These are phyloP conservation scores for Suillus americanus DNA, from an alignment of 768 basidiomycete genomes.

Conservation along the genomic window DNA sequence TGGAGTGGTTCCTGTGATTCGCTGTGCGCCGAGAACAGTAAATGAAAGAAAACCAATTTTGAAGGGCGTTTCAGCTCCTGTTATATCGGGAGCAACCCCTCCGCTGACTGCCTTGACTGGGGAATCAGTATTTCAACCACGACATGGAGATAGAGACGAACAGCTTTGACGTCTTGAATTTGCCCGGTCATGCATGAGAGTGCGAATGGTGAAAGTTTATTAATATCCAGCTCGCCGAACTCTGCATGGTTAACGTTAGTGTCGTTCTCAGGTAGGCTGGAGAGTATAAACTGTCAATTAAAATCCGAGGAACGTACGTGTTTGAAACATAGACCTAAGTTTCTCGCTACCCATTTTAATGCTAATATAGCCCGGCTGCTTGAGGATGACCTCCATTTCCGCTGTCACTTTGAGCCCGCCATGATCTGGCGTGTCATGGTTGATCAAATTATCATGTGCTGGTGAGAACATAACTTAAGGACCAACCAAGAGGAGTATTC, in stretches of 20 bases:
- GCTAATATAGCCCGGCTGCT: conserved; percentile 25
- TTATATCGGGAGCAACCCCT: conserved; percentile 37
- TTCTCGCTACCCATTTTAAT: conserved; percentile 23
- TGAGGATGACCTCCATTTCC: conserved; percentile 28
- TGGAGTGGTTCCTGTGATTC: conserved; percentile 20
- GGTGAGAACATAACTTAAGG: background rate
- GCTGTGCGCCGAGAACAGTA: conserved; percentile 41
- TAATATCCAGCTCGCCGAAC: conserved; percentile 17
- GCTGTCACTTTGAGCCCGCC: conserved; percentile 26
- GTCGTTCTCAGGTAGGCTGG: background rate
- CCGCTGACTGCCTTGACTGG: conserved; percentile 20
- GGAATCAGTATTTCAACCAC: background rate
- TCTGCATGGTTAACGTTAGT: conserved; percentile 10
- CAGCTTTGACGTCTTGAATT: conserved; percentile 20
- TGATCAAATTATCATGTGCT: background rate
- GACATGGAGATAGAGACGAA: conserved; percentile 8
- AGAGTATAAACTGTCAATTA: background rate
- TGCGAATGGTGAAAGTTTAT: conserved; percentile 23
- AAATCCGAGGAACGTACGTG: conserved; percentile 17
- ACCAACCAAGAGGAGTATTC: background rate
- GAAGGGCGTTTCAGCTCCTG: conserved; percentile 42
- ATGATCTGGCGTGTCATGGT: background rate
- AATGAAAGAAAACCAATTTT: conserved; percentile 43
- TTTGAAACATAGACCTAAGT: conserved; percentile 31
- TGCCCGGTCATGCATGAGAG: conserved; percentile 25